These are phyloP conservation scores for Komagataella populi DNA, from an alignment of 805 yeast species.

Conservation along the genomic window DNA sequence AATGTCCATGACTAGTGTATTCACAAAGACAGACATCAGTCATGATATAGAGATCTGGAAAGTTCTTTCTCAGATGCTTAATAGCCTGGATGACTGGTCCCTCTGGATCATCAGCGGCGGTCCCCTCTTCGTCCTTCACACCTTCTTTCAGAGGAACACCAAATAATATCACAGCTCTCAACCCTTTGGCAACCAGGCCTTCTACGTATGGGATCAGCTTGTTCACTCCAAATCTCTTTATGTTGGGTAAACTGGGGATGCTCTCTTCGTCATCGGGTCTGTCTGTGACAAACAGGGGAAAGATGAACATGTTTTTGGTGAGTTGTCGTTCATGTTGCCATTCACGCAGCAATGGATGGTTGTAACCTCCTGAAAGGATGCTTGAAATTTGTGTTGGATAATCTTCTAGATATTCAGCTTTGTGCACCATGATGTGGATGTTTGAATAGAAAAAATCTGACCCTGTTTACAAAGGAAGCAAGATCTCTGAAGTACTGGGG, in stretches of 20 bases:
- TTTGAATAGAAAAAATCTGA: background rate
- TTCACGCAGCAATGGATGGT: constrained; percentile 74
- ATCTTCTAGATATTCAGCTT: constrained; percentile 54
- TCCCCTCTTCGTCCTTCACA: constrained; percentile 67
- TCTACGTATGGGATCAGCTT: constrained; percentile 61
- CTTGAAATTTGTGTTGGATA: constrained; percentile 55
- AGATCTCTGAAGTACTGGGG: background rate
- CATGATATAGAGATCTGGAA: constrained; percentile 78
- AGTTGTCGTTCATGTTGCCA: constrained; percentile 89
- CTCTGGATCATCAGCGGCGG: constrained; percentile 89
- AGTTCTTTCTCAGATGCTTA: constrained; percentile 43
- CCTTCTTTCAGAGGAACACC: constrained; percentile 79
- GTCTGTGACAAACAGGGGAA: constrained; percentile 81
- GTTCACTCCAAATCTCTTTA: constrained; percentile 77
- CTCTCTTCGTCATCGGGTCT: constrained; percentile 62
- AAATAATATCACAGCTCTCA: constrained; percentile 75
- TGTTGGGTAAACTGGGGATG: constrained; percentile 76
- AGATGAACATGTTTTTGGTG: constrained; percentile 79
- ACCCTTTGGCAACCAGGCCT: constrained; percentile 64
- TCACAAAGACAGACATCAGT: constrained; percentile 96
- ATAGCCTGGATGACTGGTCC: constrained; percentile 88
- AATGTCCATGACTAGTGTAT: constrained; percentile 95
- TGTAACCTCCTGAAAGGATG: constrained; percentile 85
- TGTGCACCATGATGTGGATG: constrained; percentile 32
- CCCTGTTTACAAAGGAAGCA: background rate